phyloP scores from a whole-genome alignment of 345 rosid species.

The Arabidopsis arenosa region DNA sequence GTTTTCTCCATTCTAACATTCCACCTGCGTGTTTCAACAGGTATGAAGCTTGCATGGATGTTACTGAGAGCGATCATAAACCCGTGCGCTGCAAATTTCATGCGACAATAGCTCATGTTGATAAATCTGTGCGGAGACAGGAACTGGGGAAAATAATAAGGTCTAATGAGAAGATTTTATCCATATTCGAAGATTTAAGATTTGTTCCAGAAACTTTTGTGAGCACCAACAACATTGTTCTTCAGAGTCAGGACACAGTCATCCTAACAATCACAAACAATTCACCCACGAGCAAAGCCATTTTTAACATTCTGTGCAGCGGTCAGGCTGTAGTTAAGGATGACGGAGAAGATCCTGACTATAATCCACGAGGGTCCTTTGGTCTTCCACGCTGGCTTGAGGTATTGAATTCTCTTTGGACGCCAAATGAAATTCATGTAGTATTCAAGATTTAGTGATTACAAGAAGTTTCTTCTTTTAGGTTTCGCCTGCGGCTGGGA shows the following conservation, averaged over 20 bases:
- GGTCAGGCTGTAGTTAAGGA: constrained; percentile 64
- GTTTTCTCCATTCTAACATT: not conserved
- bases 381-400: constrained; percentile 97
- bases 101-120: constrained; percentile 72
- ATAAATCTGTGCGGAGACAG: constrained; percentile 87
- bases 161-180: constrained; percentile 58
- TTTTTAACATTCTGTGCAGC: constrained; percentile 63
- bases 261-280: constrained; percentile 70
- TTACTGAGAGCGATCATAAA: constrained; percentile 92
- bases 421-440: constrained; percentile 5
- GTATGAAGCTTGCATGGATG: constrained; percentile 97
- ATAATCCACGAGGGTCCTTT: constrained; percentile 65
- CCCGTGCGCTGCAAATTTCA: constrained; percentile 93
- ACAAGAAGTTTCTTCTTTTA: constrained; percentile 19
- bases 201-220: constrained; percentile 67
- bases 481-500: constrained; percentile 82
- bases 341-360: constrained; percentile 58
- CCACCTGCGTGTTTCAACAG: constrained; percentile 44
- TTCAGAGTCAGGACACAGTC: constrained; percentile 82
- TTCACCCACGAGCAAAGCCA: constrained; percentile 56
- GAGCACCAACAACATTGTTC: constrained; percentile 66
- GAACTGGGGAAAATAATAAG: constrained; percentile 66
- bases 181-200: constrained; percentile 58
- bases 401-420: constrained; percentile 52
- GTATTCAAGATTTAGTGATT: constrained; percentile 21